Base-by-base conservation (phyloP, 1,139 yeast species). In the Suhomyces ambrosiae region DNA sequence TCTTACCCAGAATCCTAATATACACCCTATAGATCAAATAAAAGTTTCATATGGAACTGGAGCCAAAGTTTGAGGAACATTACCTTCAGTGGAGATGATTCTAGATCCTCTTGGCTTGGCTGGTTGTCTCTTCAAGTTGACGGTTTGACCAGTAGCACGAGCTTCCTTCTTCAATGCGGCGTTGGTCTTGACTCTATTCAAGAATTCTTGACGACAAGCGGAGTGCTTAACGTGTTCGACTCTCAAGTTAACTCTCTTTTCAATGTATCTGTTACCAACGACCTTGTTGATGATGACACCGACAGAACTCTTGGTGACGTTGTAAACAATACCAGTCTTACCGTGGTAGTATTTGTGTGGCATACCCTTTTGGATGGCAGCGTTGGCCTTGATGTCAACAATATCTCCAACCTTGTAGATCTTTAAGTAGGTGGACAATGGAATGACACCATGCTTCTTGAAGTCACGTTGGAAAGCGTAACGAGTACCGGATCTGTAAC, bases 261-360 rank as follows among this genome's bases (percentile, higher is more conserved):
- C 97, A 57, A 92, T 61, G 88, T 90, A 92, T 82, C 97, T 87
- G 95, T 86, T 79, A 72, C 97, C 97, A 63, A 92, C 97, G 74
- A 90, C 82, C 85, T 92, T 92, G 94, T 92, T 86, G 71, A 92
- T 76, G 68, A 92, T 87, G 61, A 92, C 95, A 83, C 98, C 98
- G 58, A 92, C 97, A 52, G 98, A 80, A 50, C 96, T 77, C 82
- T 87, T 92, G 84, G 98, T 92, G 60, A 92, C 94, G 83, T 92
- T 92, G 95, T 82, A 92, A 55, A 92, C 84, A 60, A 90, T 88
- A 84, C 98, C 98, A 58, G 98, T 92, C 86, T 89, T 92, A 78
- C 98, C 98, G 82, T 90, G 97, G 96, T 92, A 92, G 86, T 82
- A 90, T 82, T 92, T 92, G 89, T 88, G 96, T 72, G 98, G 98